Base-by-base conservation (phyloP, 768 basidiomycete species). In the Epithele typhae region DNA sequence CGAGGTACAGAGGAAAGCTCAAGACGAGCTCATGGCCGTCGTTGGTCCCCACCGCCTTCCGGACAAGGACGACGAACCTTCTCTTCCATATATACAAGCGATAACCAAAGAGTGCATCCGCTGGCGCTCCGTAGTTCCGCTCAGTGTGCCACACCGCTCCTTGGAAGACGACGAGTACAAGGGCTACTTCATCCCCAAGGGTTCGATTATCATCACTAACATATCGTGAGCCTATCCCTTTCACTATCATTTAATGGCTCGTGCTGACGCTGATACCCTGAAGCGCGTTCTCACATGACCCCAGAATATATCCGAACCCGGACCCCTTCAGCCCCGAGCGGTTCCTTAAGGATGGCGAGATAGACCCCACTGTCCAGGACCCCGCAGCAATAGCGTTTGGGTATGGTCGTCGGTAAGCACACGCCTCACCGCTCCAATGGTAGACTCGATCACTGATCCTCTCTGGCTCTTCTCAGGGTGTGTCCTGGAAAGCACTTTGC, bases 181-280 rank as follows among this genome's bases (percentile, higher is more conserved):
- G 7, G 64, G 62, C 0, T 61, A 59, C 40, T 34, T 45, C 32
- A 62, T 67, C 1, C 63, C 63, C 1, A 57, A 56, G 38, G 63
- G 63, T 15, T 51, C 63, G 5, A 37, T 54, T 4, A 47, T 64
- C 14, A 23, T 49, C n/a, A 39, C 37, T 4, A 59, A 63, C 35
- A 45, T 51, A 25, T 59, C 59, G 59, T 54, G 24, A 15, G 44
- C n/a, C n/a, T n/a, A n/a, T n/a, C n/a, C n/a, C n/a, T n/a, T n/a
- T n/a, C n/a, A n/a, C n/a, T n/a, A n/a, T n/a, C n/a, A n/a, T n/a
- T n/a, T n/a, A n/a, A n/a, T n/a, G n/a, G n/a, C n/a, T n/a, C n/a
- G n/a, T n/a, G n/a, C n/a, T n/a, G n/a, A n/a, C n/a, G n/a, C n/a
- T n/a, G n/a, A n/a, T n/a, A n/a, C n/a, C n/a, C n/a, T n/a, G n/a